Base-by-base conservation (phyloP, 331 rosid genomes). In the Malus hybrid region DNA sequence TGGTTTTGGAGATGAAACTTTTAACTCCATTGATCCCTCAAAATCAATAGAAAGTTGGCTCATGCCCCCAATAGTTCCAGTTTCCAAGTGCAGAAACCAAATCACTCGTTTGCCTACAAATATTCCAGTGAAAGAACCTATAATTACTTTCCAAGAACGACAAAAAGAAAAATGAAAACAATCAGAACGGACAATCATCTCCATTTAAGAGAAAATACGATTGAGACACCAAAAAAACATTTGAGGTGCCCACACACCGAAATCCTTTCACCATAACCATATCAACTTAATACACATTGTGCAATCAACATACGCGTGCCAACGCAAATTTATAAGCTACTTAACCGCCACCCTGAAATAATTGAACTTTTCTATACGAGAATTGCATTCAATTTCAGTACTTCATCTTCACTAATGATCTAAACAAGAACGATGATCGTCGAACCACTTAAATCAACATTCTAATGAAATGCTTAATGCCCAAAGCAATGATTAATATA, bases 1-100 rank as follows among this genome's bases (percentile, higher is more conserved):
- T 14, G 85, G 89, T 70, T 95, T 89, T 56, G 96, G 87, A 83
- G 97, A 90, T 67, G 98, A 85, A 80, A 84, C 86, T 83, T 91
- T 88, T 83, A 95, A 77, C 90, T 92, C 97, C 97, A 89, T 95
- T 73, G 69, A 85, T 77, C 65, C 78, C 81, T 79, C 77, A 27
- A 59, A 80, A 70, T 65, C 82, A 60, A 73, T 76, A 69, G 78
- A 76, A 48, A 20, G 66, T n/a, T 48, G 61, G 48, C 77, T 57
- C 82, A 78, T 65, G 44, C 79, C 84, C 71, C 77, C 78, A 80
- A 83, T 65, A 2, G 36, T 80, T 82, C 81, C 74, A 71, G 70
- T 69, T 68, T 70, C 84, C 76, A 67, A 82, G 80, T 76, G 76
- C 71, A 71, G 80, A 31, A 90, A 60, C 75, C 73, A 78, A 76